Base-by-base conservation (phyloP, 345 rosid species). In the Camelina sativa region DNA sequence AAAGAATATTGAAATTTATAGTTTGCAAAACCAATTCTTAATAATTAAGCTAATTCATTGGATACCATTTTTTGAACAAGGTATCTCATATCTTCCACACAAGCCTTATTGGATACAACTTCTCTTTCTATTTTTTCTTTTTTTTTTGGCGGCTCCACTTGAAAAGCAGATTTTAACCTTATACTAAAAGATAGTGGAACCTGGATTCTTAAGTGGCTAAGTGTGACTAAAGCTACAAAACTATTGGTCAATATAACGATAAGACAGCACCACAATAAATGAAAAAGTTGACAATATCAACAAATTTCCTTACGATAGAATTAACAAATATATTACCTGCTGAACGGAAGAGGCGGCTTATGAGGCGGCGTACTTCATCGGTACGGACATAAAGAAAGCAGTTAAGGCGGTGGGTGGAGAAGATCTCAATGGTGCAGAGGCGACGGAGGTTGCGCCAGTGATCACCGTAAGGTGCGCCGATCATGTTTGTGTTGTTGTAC, bases 361-460 rank as follows among this genome's bases (percentile, higher is more conserved):
- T 25, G 15, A 84, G 75, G 32, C 63, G 73, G 65, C 81, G 72
- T 38, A 79, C 75, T 75, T 86, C 90, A 19, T 87, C 86, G 43
- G 70, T 62, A 51, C 88, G 74, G 13, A 79, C 71, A n/a, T 46
- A n/a, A 8, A 53, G 19, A 25, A 82, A 80, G 22, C 4, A 41
- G 62, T 83, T 83, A 2, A 86, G 84, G 4, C 86, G 87, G 37
- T 61, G 72, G 0, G 83, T 41, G 8, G 88, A 83, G 75, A 88
- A 79, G 40, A 88, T 73, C 38, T 86, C 87, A 1, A 80, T 41
- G 25, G 87, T 71, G 30, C 82, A 51, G 5, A 84, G 71, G 30
- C 87, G 86, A 46, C 89, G 86, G 2, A 83, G 86, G 80, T 88
- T 88, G 30, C 92, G 85, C 92, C 92, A 88, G 53, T 83, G 87